These are phyloP conservation scores for Hirsutella rhossiliensis DNA, from an alignment of 2,329 filamentous ascomycete genomes.

Conservation along the genomic window DNA sequence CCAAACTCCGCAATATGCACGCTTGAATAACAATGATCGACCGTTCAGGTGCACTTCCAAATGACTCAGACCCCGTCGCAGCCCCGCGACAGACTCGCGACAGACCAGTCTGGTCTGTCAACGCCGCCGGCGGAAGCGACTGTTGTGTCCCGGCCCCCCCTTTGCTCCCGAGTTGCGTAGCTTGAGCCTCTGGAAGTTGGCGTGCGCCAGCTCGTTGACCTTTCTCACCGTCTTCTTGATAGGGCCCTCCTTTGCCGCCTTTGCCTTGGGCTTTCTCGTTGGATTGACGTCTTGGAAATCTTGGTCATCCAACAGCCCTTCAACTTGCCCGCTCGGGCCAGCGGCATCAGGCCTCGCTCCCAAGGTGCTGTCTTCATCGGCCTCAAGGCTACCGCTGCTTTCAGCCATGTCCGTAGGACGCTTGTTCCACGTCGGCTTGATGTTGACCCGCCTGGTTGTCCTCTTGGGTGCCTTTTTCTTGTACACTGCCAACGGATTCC, in stretches of 20 bases:
- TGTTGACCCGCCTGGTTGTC: constrained; percentile 58
- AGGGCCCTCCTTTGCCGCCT: constrained; percentile 24
- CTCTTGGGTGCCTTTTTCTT: constrained; percentile 81
- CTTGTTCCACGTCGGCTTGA: constrained; percentile 39
- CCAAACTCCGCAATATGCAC: too few relatives aligned
- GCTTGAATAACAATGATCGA: background rate
- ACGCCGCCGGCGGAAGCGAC: constrained; percentile 42
- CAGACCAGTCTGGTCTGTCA: constrained; percentile 4
- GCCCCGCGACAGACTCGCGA: too few relatives aligned
- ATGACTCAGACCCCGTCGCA: background rate
- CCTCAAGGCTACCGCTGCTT: constrained; percentile 14
- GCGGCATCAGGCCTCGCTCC: constrained; percentile 13
- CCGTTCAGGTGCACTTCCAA: too few relatives aligned
- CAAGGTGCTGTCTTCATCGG: constrained; percentile 20
- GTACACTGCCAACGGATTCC: constrained; percentile 49
- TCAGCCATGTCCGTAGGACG: constrained; percentile 26
- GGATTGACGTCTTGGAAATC: background rate
- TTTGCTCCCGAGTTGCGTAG: constrained; percentile 50
- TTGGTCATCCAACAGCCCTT: background rate
- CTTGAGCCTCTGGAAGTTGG: constrained; percentile 57
- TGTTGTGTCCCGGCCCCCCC: constrained; percentile 44
- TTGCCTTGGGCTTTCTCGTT: constrained; percentile 12
- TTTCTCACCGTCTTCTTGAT: constrained; percentile 44
- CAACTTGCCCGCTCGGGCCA: background rate
- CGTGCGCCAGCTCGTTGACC: constrained; percentile 51